phyloP scores from a whole-genome alignment of 345 rosid species.

The Conringia planisiliqua region DNA sequence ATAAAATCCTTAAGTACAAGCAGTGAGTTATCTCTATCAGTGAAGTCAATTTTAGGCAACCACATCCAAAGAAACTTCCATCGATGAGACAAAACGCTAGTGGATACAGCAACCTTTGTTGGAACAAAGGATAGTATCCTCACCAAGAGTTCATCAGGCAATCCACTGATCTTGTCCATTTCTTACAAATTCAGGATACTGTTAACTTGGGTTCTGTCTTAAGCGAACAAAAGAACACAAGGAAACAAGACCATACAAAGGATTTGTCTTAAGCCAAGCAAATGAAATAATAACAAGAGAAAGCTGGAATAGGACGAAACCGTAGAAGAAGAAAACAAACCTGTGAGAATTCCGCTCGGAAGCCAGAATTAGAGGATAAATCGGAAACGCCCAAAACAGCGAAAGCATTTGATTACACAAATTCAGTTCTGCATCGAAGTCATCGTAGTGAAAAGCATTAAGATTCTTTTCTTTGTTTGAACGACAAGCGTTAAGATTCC shows the following conservation, averaged over 20 bases:
- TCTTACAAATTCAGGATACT: not conserved
- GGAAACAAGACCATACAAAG: too few relatives aligned
- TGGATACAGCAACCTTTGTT: not conserved
- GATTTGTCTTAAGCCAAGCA: too few relatives aligned
- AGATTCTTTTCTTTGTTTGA: too few relatives aligned
- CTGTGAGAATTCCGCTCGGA: not conserved
- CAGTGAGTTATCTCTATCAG: not conserved
- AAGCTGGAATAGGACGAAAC: too few relatives aligned
- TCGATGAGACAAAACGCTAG: not conserved
- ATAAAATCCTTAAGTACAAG: not conserved
- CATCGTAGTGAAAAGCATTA: too few relatives aligned
- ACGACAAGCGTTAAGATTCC: too few relatives aligned
- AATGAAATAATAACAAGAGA: too few relatives aligned
- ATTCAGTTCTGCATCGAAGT: too few relatives aligned
- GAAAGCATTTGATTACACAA: too few relatives aligned
- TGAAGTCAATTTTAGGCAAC: not conserved
- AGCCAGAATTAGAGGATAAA: too few relatives aligned
- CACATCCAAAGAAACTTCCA: slow-evolving; percentile 4
- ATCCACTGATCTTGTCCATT: not conserved
- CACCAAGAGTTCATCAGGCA: not conserved
- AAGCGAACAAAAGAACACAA: not conserved
- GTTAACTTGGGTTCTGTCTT: not conserved
- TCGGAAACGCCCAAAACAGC: too few relatives aligned
- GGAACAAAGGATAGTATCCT: not conserved
- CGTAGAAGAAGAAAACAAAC: not conserved